Percentiles rank a stretch among this genome's conserved stretches.
phyloP scores from a whole-genome alignment of 768 basidiomycete genomes.

The Boletus rex-veris region DNA sequence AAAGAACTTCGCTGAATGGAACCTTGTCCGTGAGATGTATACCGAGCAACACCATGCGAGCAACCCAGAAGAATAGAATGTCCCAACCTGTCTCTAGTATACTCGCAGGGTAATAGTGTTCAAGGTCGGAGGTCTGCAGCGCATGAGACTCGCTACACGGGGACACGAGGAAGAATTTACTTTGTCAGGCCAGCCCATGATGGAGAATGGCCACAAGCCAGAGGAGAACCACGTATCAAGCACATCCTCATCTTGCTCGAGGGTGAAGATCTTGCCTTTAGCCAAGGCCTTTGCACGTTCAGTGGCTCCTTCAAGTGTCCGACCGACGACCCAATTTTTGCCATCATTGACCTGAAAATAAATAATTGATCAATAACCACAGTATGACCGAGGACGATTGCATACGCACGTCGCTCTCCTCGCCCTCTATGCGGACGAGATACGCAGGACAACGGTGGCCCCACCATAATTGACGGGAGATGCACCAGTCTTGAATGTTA shows the following conservation, averaged over 20 bases:
- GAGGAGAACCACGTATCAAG: conserved; percentile 99
- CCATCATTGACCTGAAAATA: conserved; percentile 55
- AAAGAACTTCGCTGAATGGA: conserved; percentile 94
- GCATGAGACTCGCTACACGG: not conserved
- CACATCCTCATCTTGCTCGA: conserved; percentile 95
- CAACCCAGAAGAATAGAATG: conserved; percentile 99
- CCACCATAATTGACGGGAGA: conserved; percentile 99
- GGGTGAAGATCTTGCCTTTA: conserved; percentile 58
- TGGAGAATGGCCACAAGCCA: conserved; percentile 95
- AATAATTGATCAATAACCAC: not conserved
- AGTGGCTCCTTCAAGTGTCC: conserved; percentile 72
- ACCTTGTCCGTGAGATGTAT: conserved; percentile 83
- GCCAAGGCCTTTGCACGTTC: conserved; percentile 70
- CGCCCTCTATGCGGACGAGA: conserved; percentile 81
- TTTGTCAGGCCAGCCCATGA: conserved; percentile 96
- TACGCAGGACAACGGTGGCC: conserved; percentile 96
- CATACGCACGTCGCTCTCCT: conserved; percentile 55
- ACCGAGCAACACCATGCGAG: conserved; percentile 95
- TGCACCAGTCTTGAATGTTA: conserved; percentile 97
- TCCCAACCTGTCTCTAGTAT: conserved; percentile 99
- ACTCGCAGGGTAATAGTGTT: conserved; percentile 84
- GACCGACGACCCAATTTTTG: conserved; percentile 89
- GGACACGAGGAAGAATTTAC: conserved; percentile 35
- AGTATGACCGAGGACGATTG: not conserved
- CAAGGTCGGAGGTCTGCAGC: conserved; percentile 66